A percentile compares a stretch with the other conserved stretches of the same genome.
phyloP scores from a whole-genome alignment of 106 monocot species.

The Apostasia shenzhenica region DNA sequence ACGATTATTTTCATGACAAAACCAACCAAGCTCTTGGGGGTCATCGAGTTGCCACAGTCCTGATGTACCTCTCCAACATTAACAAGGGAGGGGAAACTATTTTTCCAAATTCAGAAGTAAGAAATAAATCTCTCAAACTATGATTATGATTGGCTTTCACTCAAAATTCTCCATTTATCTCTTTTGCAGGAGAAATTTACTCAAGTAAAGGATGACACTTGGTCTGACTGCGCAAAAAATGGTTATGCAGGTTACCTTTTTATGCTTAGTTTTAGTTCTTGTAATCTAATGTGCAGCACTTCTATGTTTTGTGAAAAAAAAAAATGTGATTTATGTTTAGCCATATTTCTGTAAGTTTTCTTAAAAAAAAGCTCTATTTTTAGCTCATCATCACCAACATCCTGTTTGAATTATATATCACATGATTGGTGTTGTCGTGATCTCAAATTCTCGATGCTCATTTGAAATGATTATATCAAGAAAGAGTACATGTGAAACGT shows the following conservation, averaged over 20 bases:
- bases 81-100: constrained; percentile 79
- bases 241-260: constrained; percentile 74
- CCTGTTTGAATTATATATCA: too few relatives aligned
- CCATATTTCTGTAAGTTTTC: too few relatives aligned
- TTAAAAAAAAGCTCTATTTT: too few relatives aligned
- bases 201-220: constrained; percentile 71
- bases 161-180: not conserved
- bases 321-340: too few relatives aligned
- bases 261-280: not conserved
- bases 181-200: constrained; percentile 40
- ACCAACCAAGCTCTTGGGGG: constrained; percentile 58
- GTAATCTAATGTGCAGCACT: not conserved
- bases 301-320: too few relatives aligned
- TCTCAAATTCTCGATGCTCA: too few relatives aligned
- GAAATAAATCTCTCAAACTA: not conserved
- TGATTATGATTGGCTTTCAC: not conserved
- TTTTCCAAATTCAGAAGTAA: constrained; percentile 79
- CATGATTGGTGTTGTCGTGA: too few relatives aligned
- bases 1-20: constrained; percentile 78
- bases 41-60: constrained; percentile 75
- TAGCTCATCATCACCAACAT: too few relatives aligned
- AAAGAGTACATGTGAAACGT: too few relatives aligned
- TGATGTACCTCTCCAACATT: constrained; percentile 89
- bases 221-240: constrained; percentile 76
- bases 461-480: too few relatives aligned